These are phyloP conservation scores for Pancytospora philotis DNA, from an alignment of 371 early-diverging fungal genomes.

Conservation along the genomic window DNA sequence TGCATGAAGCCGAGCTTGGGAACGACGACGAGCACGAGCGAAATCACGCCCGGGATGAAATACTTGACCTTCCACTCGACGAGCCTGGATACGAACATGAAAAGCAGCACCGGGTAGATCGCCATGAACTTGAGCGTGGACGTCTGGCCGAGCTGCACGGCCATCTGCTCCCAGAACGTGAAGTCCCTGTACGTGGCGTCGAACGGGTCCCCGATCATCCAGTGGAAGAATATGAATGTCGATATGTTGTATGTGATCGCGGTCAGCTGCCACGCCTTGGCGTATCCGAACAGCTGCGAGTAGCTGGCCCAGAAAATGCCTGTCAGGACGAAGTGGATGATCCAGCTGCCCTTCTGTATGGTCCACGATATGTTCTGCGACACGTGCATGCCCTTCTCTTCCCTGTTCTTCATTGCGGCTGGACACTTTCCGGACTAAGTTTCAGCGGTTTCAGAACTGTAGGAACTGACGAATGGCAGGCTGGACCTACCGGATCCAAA, in stretches of 20 bases:
- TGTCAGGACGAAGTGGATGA: slow-evolving; percentile 45
- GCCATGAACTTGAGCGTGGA: slow-evolving; percentile 55
- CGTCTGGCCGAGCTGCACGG: slow-evolving; percentile 53
- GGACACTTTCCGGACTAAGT: too few species aligned
- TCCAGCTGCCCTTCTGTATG: slow-evolving; percentile 48
- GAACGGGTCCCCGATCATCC: slow-evolving; percentile 61
- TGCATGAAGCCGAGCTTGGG: slow-evolving; percentile 60
- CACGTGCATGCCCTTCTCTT: slow-evolving; percentile 23
- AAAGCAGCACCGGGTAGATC: slow-evolving; percentile 55
- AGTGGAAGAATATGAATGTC: slow-evolving; percentile 60
- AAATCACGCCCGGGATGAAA: slow-evolving; percentile 44
- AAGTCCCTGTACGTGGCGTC: slow-evolving; percentile 45
- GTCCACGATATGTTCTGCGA: slow-evolving; percentile 57
- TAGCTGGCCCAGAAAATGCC: slow-evolving; percentile 23
- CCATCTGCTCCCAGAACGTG: slow-evolving; percentile 61
- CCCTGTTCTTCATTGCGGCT: too few species aligned
- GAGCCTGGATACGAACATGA: slow-evolving; percentile 47
- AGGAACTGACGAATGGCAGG: too few species aligned
- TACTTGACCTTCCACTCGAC: slow-evolving; percentile 50
- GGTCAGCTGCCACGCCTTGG: slow-evolving; percentile 46
- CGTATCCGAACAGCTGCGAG: slow-evolving; percentile 26
- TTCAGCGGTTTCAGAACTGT: too few species aligned
- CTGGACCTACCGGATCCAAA: too few species aligned
- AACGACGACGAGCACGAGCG: slow-evolving; percentile 52
- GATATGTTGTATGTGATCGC: slow-evolving; percentile 56